phyloP scores from a whole-genome alignment of 2,329 filamentous ascomycete genomes.

The Botryotinia convoluta region DNA sequence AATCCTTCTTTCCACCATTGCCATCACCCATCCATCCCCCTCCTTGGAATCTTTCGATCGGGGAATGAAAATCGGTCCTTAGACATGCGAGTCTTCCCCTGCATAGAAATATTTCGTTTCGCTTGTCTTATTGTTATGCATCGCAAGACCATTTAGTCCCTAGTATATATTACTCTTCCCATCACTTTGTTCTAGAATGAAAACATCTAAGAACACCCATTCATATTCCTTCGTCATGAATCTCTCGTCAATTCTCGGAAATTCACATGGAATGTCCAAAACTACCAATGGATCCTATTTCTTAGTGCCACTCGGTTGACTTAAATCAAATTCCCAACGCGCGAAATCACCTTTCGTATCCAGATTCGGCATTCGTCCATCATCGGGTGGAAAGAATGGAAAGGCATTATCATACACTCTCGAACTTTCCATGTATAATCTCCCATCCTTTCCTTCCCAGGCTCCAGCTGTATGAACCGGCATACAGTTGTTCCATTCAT shows the following conservation, averaged over 20 bases:
- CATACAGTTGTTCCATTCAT: conserved; percentile 9
- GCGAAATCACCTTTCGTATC: conserved; percentile 42
- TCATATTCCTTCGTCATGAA: conserved; percentile 42
- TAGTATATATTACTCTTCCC: conserved; percentile 37
- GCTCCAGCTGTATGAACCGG: conserved; percentile 40
- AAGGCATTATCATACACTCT: conserved; percentile 42
- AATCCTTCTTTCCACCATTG: conserved; percentile 40
- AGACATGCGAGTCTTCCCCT: conserved; percentile 45
- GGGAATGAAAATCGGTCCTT: conserved; percentile 55
- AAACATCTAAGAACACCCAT: conserved; percentile 42
- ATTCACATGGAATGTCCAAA: conserved; percentile 44
- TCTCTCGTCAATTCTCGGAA: conserved; percentile 47
- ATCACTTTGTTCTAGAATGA: conserved; percentile 38
- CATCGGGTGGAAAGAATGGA: conserved; percentile 39
- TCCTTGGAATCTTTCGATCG: conserved; percentile 37
- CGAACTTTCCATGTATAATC: conserved; percentile 42
- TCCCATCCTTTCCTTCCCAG: conserved; percentile 35
- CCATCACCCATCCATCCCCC: conserved; percentile 37
- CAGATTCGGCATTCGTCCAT: conserved; percentile 33
- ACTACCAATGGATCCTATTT: conserved; percentile 37
- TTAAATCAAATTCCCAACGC: conserved; percentile 44
- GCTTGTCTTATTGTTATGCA: conserved; percentile 13
- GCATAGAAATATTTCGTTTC: conserved; percentile 39
- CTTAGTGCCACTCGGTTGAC: conserved; percentile 29
- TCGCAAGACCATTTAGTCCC: conserved; percentile 23